A percentile compares a stretch with the other conserved stretches of the same genome.
phyloP scores from a whole-genome alignment of 371 early-diverging fungal genomes.

The Mortierella sp. region DNA sequence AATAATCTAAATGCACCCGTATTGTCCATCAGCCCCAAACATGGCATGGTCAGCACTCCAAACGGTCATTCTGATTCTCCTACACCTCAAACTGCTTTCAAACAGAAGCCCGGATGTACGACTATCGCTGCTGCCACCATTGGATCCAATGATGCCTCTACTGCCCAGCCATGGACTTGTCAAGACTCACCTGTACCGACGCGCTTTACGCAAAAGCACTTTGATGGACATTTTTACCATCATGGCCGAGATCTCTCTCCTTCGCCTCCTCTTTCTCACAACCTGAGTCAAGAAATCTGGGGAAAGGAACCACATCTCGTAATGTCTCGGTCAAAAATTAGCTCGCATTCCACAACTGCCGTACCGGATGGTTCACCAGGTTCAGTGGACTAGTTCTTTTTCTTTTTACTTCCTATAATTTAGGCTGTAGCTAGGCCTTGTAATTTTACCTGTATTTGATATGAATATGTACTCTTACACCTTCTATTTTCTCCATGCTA shows the following conservation, averaged over 20 bases:
- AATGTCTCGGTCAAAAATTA: slow-evolving; percentile 37
- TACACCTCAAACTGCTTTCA: not conserved
- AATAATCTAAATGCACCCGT: not conserved
- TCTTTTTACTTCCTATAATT: not conserved
- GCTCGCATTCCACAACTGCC: slow-evolving; percentile 6
- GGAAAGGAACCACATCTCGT: slow-evolving; percentile 20
- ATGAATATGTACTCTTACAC: not conserved
- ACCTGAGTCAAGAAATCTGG: not conserved
- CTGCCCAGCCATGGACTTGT: not conserved
- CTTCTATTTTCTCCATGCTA: no score
- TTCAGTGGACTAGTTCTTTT: not conserved
- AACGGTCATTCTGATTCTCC: not conserved
- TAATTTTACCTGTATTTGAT: slow-evolving; percentile 17
- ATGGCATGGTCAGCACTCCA: not conserved
- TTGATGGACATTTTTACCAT: slow-evolving; percentile 31
- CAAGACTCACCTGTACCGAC: not conserved
- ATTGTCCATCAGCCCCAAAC: not conserved
- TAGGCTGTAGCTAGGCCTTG: not conserved
- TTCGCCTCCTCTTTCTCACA: not conserved
- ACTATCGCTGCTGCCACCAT: slow-evolving; percentile 17
- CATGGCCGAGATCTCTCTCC: slow-evolving; percentile 15
- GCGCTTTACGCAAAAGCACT: slow-evolving; percentile 1
- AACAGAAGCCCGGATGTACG: slow-evolving; percentile 20
- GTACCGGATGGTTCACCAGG: not conserved
- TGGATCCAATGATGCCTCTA: slow-evolving; percentile 1